These are phyloP conservation scores for Hyphodiscus hymeniophilus DNA, from an alignment of 495 filamentous ascomycete species.

Conservation along the genomic window DNA sequence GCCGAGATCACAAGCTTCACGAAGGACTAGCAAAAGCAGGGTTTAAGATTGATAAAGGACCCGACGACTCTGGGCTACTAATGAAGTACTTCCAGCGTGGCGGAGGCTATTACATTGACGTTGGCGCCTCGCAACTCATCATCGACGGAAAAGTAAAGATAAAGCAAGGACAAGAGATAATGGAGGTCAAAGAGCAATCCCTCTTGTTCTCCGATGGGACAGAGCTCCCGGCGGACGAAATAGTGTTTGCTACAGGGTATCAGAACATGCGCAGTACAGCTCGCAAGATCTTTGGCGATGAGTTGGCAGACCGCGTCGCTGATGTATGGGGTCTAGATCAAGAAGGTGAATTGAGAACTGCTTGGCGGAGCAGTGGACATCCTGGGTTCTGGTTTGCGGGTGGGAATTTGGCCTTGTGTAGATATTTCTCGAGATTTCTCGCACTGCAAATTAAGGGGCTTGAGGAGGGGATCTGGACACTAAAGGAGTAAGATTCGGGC, in stretches of 20 bases:
- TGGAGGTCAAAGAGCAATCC: too few relatives aligned
- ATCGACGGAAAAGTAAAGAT: constrained; percentile 68
- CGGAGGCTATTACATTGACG: constrained; percentile 77
- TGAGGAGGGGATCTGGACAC: constrained; percentile 43
- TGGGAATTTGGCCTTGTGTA: constrained; percentile 63
- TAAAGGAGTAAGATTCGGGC: too few relatives aligned
- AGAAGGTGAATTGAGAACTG: constrained; percentile 60
- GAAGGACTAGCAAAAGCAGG: constrained; percentile 57
- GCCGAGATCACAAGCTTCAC: too few relatives aligned
- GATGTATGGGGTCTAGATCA: constrained; percentile 72
- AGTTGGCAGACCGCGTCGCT: constrained; percentile 52
- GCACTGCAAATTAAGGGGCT: constrained; percentile 69
- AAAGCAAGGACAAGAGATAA: constrained; percentile 49
- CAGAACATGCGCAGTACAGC: constrained; percentile 63
- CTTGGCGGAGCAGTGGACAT: constrained; percentile 65
- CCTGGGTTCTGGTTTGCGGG: constrained; percentile 79
- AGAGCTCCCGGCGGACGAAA: constrained; percentile 64
- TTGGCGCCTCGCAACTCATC: constrained; percentile 63
- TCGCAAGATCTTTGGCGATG: constrained; percentile 59
- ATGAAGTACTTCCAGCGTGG: constrained; percentile 68
- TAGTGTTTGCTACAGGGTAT: constrained; percentile 78
- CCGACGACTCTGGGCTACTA: constrained; percentile 54
- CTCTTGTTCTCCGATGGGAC: constrained; percentile 62
- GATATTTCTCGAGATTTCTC: constrained; percentile 63
- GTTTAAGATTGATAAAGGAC: constrained; percentile 59